Evolutionary conservation across 768 basidiomycete genomes (phyloP), one percentile per base, ranked within the genome.

Genomic region (Suillus hirtellus): DNA sequence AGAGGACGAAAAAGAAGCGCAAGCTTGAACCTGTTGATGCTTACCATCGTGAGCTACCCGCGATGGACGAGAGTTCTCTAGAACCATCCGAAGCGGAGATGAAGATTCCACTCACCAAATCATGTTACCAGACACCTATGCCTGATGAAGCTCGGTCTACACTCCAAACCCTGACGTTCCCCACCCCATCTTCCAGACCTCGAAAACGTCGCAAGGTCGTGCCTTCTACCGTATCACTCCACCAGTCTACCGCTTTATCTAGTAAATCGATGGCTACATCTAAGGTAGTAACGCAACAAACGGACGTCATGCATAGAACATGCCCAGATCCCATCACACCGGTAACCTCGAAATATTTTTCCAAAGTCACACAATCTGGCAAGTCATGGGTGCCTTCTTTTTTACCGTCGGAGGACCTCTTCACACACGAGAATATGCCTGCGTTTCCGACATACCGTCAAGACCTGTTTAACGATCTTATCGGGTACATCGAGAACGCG

Each of bases 401-500:
- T 31, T 12, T 4, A 37, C 59, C 40, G 37, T 37, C 19, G 6
- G 43, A 54, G 15, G 54, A 47, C 27, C 49, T 40, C 27, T 43
- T 35, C 38, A 27, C 34, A 31, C 17, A 60, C 12, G 19, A 34
- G 21, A 11, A 34, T 19, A 27, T 52, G 19, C 42, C 37, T 27
- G 9, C 55, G 5, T 44, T 61, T 43, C 38, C 38, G 24, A 21
- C 38, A 21, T 8, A 14, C 12, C 55, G 34, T 47, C 27, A 59
- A 0, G 64, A 60, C 7, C 38, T 71, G 19, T 67, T 60, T 12
- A 62, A 65, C 10, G 74, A 76, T 38, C 65, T 74, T 47, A 66
- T 71, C 64, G 58, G 67, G 46, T 68, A 74, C 65, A 35, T 76
- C 61, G 65, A 54, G 61, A 70, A 73, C 31, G 47, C 76, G 10